Base-by-base conservation (phyloP, 1,139 yeast genomes). In the Kodamaea derodonti region DNA sequence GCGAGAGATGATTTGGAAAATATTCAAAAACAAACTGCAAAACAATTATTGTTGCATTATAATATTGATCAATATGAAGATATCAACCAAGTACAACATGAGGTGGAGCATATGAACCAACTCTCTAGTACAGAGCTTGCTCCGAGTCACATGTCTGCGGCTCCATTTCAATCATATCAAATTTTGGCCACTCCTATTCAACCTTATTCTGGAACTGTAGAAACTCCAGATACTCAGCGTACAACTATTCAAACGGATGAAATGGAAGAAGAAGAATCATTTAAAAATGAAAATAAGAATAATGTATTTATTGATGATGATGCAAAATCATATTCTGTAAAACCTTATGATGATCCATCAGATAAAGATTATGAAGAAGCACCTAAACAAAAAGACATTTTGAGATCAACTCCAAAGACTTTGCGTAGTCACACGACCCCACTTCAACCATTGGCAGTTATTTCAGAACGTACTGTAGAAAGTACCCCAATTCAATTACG, bases 151-250 rank as follows among this genome's bases (percentile, higher is more conserved):
- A 33, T 37, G 37, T 15, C 27, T 7, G 33, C 31, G 5, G 15
- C 27, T 14, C 11, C 17, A 8, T 24, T 5, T 6, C 24, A n/a
- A 14, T 34, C 34, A 13, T 42, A 38, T 17, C 42, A 38, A 30
- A 49, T 52, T 11, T 49, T 64, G 40, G 62, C 66, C 1, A 69
- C 75, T 1, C 75, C 75, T 4, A 57, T 66, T 4, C 71, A 68
- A 40, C 37, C 43, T 12, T 48, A 48, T 24, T 40, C 47, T 16
- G 48, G 51, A 15, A 39, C 48, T 4, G 50, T 51, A 12, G 73
- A 67, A 34, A 69, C 75, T 1, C 75, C 75, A 2, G 75, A 70
- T 40, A 69, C 75, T 14, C 75, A 69, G 44, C 46, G 68, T 28
- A 69, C 75, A 1, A 69, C 74, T 2, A 54, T 69, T 8, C 72